Evolutionary conservation across 345 rosid species (phyloP).

Genomic region (Raphanus sativus): DNA sequence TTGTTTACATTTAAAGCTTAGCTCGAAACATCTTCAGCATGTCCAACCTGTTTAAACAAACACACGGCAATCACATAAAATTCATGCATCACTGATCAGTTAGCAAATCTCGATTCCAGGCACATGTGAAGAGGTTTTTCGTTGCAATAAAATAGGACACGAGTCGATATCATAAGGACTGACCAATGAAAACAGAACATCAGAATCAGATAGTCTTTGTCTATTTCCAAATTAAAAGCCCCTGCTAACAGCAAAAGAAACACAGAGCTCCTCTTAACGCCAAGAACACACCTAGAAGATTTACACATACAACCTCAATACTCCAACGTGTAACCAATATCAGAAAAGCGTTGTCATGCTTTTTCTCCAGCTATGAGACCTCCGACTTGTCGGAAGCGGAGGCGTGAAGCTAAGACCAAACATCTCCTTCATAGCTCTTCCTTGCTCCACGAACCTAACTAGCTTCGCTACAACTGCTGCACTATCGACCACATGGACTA

Average conservation of each 20-base stretch:
- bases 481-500: slow-evolving; percentile 57
- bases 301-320: slow-evolving; percentile 22
- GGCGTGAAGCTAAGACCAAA: slow-evolving; percentile 88
- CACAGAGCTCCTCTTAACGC: neutral
- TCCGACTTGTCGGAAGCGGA: slow-evolving; percentile 45
- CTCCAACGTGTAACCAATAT: slow-evolving; percentile 14
- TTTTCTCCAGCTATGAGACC: slow-evolving; percentile 69
- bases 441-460: slow-evolving; percentile 75
- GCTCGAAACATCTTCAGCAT: neutral
- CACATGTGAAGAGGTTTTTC: neutral
- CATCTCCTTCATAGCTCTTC: slow-evolving; percentile 77
- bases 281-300: slow-evolving; percentile 18
- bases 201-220: neutral
- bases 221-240: neutral
- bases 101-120: neutral
- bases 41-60: neutral
- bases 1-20: neutral
- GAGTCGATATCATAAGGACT: neutral
- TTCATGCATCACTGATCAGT: neutral
- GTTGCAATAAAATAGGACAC: neutral
- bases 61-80: neutral
- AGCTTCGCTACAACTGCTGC: slow-evolving; percentile 80
- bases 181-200: neutral
- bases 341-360: slow-evolving; percentile 59
- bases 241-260: neutral